Evolutionary conservation across 1,284 basidiomycete genomes (phyloP), one percentile per base, ranked within the genome.

Genomic region (Puccinia polysora): DNA sequence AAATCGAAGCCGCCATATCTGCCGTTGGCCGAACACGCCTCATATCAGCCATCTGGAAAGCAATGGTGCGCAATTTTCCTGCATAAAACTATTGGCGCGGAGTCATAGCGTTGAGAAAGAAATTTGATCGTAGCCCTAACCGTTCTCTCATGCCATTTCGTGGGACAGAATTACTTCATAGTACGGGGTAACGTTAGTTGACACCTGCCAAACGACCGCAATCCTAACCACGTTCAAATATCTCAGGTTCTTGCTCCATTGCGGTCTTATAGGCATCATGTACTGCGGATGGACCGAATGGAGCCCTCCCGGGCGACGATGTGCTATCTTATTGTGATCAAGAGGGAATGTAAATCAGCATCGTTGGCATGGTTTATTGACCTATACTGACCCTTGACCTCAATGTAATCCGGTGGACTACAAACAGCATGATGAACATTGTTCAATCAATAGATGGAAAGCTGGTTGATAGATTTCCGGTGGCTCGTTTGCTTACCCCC

Each of bases 11-110:
- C 14, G 47, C 59, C n/a, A 64, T 72, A n/a, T 25, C 59, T 15
- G 34, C 34, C 2, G 59, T 72, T 2, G 60, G 59, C 25, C 59
- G 59, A 4, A 60, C 59, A 32, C 10, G 69, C 34, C 52, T 72
- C 14, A 32, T 72, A 5, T 59, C 69, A 45, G 69, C 59, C 7
- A 63, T 72, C 28, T 72, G 69, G 69, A 72, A 72, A 47, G 69
- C 60, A 38, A 47, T 34, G 14, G 67, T 70, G 7, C 47, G 56
- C 14, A n/a, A 8, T n/a, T n/a, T n/a, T n/a, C n/a, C n/a, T n/a
- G n/a, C n/a, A 23, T 6, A 20, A 53, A 50, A n/a, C 6, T 10
- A 47, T 10, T 1, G n/a, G 2, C 15, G 30, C 23, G 49, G 1
- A 28, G 4, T n/a, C n/a, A n/a, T n/a, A n/a, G n/a, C n/a, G n/a